Evolutionary conservation across 2,329 filamentous ascomycete species (phyloP), one percentile per base, ranked within the genome.

Genomic region (Pleomassaria siparia): DNA sequence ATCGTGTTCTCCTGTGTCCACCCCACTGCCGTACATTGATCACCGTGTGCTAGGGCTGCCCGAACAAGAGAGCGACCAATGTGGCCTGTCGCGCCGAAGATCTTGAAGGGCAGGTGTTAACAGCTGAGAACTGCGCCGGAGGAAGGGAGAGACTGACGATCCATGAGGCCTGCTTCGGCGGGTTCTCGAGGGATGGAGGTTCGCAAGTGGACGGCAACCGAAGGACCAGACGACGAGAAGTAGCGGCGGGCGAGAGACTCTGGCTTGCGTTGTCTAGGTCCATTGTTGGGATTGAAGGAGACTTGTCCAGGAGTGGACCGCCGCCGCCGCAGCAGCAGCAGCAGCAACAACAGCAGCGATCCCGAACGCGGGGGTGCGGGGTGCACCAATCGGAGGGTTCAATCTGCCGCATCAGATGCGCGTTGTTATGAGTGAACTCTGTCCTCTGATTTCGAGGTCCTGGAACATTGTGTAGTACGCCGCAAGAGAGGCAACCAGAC

Each of bases 71-170:
- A 95, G 43, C 90, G 86, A 49, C 94, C 94, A 80, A 97, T 95
- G 64, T 99, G 94, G 46, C 94, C 94, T n/a, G 91, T 96, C 40
- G 90, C 91, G 40, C 94, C 94, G 72, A 96, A 99, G 45, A 97
- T 79, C 89, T 91, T 50, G 32, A 9, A 33, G 63, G 41, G 15
- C 15, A 16, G 11, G 22, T 33, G 37, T 60, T 12, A 50, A 29
- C 18, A 15, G 42, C 13, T 39, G 39, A 35, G 48, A 25, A 37
- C 41, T 39, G 39, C 15, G 41, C 22, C 15, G 18, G 20, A 33
- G 36, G 26, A 43, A 21, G 15, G 45, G 36, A 33, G 40, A 37
- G 20, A 76, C 84, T 67, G 78, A 94, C 89, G 66, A 97, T 84
- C 92, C 92, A 97, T 74, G 92, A 86, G 53, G 91, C 82, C 67